Conservation (phyloP, 805 yeast genomes). For the Priceomyces fermenticarens region DNA sequence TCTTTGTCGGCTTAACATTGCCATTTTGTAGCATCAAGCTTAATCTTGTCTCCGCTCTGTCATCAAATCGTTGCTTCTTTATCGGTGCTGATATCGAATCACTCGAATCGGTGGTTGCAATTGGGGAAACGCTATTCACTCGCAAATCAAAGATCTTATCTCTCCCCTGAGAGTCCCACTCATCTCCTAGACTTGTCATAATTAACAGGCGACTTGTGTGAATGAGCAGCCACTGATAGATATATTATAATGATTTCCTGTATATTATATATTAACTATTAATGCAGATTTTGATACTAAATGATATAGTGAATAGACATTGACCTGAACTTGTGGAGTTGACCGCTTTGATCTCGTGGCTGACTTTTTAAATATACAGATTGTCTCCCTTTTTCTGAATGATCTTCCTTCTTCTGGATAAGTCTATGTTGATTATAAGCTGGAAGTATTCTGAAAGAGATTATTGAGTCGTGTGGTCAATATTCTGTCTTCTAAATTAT, state of each 20-base stretch:
- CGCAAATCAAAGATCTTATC: slow-evolving; percentile 1
- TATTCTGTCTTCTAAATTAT: too few relatives aligned
- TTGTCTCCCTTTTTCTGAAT: too few relatives aligned
- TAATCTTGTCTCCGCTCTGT: slow-evolving; percentile 32
- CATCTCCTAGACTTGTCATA: neutral
- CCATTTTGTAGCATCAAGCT: slow-evolving; percentile 15
- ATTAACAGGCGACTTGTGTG: neutral
- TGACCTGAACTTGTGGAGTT: neutral
- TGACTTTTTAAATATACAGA: too few relatives aligned
- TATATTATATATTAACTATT: neutral
- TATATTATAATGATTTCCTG: neutral
- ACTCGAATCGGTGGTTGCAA: slow-evolving; percentile 2
- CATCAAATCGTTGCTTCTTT: slow-evolving; percentile 31
- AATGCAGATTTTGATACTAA: neutral
- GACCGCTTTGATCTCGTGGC: too few relatives aligned
- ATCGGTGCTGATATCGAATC: slow-evolving; percentile 6
- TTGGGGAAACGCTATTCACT: slow-evolving; percentile 1
- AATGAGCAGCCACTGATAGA: neutral
- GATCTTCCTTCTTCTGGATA: too few relatives aligned
- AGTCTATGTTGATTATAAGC: too few relatives aligned
- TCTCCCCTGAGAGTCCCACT: neutral
- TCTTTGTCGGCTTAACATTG: neutral
- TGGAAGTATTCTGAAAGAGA: too few relatives aligned
- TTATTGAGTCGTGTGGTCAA: too few relatives aligned
- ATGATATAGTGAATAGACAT: neutral